Evolutionary conservation across 202 grass and related monocot species (phyloP).

Genomic region (Zizania palustris): DNA sequence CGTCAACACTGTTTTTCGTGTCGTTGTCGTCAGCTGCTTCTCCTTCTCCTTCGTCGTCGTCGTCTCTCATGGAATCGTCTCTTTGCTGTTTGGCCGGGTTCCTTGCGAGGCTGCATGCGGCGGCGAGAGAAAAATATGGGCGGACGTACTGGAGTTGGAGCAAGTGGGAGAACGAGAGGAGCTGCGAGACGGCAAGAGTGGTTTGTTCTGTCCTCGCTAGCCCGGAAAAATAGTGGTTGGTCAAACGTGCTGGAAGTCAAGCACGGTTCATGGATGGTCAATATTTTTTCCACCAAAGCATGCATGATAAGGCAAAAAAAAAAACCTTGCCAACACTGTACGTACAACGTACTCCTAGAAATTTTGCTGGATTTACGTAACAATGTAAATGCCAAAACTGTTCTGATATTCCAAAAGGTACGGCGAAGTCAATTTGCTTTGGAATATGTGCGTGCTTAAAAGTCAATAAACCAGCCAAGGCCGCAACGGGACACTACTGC

Average conservation of each 20-base stretch:
- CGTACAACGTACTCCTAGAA: too few relatives aligned
- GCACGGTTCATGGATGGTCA: conserved; percentile 34
- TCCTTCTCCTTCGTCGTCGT: neutral
- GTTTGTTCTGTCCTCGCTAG: conserved; percentile 26
- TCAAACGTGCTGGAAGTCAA: conserved; percentile 45
- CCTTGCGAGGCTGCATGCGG: conserved; percentile 12
- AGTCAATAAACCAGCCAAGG: neutral
- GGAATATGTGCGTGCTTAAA: neutral
- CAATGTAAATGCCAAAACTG: neutral
- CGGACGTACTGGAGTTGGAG: neutral
- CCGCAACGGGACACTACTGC: too few relatives aligned
- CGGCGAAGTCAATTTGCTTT: neutral
- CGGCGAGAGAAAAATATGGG: neutral
- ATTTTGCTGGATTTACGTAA: too few relatives aligned
- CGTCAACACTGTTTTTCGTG: neutral
- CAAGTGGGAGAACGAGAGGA: conserved; percentile 33
- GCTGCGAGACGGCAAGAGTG: conserved; percentile 41
- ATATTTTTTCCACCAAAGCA: conserved; percentile 31
- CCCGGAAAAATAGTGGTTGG: conserved; percentile 31
- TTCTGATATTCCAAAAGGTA: neutral
- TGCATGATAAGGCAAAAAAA: neutral
- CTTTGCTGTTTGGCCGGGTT: conserved; percentile 23
- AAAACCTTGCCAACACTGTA: too few relatives aligned
- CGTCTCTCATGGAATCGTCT: conserved; percentile 4
- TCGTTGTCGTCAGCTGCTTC: conserved; percentile 13